Conservation (phyloP, 176 grass and related monocot species). For the Juncus effusus region DNA sequence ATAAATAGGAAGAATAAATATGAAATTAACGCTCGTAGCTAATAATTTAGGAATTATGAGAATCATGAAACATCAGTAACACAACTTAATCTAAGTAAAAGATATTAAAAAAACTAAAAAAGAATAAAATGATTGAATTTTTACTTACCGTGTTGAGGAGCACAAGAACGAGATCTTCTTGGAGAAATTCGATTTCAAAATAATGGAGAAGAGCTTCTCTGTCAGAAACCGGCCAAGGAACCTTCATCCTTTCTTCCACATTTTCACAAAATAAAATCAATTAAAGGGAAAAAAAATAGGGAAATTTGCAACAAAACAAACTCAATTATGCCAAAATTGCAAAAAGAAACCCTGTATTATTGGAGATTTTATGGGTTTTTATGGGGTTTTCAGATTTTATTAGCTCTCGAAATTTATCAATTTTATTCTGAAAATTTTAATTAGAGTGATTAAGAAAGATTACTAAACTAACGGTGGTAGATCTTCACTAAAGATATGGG, state of each 20-base stretch:
- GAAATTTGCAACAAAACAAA: constrained; percentile 13
- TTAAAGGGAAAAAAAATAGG: constrained; percentile 32
- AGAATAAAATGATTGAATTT: constrained; percentile 5
- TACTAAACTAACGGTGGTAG: too few relatives aligned
- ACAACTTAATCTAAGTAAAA: constrained; percentile 15
- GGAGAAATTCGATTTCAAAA: constrained; percentile 81
- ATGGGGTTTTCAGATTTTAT: too few relatives aligned
- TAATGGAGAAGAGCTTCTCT: constrained; percentile 93
- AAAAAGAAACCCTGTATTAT: background rate
- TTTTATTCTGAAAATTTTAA: too few relatives aligned
- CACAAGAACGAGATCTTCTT: constrained; percentile 91
- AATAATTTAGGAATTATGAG: too few relatives aligned
- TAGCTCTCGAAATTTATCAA: too few relatives aligned
- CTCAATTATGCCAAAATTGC: constrained; percentile 12
- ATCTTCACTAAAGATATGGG: constrained; percentile 4
- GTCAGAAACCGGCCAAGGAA: constrained; percentile 95
- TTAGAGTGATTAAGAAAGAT: too few relatives aligned
- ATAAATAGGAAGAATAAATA: too few relatives aligned
- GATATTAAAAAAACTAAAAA: background rate
- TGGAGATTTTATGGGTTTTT: background rate
- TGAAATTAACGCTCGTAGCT: too few relatives aligned
- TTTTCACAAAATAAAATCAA: constrained; percentile 34
- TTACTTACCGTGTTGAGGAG: constrained; percentile 73
- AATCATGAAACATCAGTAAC: too few relatives aligned
- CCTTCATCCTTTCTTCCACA: constrained; percentile 97